Base-by-base conservation (phyloP, 208 protist genomes). In the Willaertia magna region DNA sequence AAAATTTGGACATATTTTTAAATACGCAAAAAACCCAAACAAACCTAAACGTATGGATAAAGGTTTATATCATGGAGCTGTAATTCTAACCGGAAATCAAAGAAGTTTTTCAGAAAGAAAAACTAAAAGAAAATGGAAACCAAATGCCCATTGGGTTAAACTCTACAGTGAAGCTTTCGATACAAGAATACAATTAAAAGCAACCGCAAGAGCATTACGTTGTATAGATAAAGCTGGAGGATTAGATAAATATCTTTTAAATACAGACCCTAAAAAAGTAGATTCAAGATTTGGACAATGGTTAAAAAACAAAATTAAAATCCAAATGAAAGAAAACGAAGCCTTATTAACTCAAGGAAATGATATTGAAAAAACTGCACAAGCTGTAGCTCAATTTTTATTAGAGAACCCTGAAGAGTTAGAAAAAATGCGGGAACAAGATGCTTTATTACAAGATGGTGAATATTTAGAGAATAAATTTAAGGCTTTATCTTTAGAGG, bases 121-220 rank as follows among this genome's bases (percentile, higher is more conserved):
- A 51, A 81, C 76, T 39, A 81, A 40, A 42, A 26, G 76, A 30
- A 51, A 26, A 26, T 81, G 44, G 43, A 51, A 44, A 20, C 76
- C 76, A 40, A 81, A 81, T 42, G 42, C n/a, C 20, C 43, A 47
- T 6, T 47, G 18, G 43, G 76, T 81, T 49, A 81, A 81, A 81
- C 43, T 81, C 6, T 81, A 51, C 26, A 81, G 76, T 51, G 76
- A 81, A 51, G 76, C 76, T 81, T 49, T 81, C 0, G 76, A 81
- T 34, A 30, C 40, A 12, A 81, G 76, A 81, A 39, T 81, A 26
- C 40, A 51, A 81, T 46, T 81, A 12, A 81, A 51, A 49, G 76
- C 76, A 6, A 81, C 76, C n/a, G 11, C 76, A 34, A 30, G n/a
- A 18, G 76, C 76, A 12, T 39, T 81, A 11, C 18, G 30, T 40